A percentile compares a stretch with the other conserved stretches of the same genome.
Conservation (phyloP, 2,329 filamentous ascomycete species). For the Scytalidium lignicola region DNA sequence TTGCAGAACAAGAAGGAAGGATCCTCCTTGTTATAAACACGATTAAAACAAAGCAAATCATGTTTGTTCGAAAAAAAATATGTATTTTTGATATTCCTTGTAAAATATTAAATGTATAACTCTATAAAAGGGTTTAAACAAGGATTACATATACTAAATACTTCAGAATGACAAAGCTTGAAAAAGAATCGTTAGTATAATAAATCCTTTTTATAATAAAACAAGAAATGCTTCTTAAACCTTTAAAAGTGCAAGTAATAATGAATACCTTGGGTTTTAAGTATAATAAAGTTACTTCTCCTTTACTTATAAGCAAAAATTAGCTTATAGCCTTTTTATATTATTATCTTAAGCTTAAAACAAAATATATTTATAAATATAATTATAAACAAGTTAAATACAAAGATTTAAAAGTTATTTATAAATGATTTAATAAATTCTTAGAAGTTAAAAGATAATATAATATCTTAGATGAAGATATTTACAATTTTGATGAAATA, state of each 20-base stretch:
- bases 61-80: neutral
- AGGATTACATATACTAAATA: neutral
- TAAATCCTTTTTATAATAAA: neutral
- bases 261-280: neutral
- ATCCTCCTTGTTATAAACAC: neutral
- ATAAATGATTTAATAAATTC: too few relatives aligned
- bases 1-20: neutral
- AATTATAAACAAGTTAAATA: slow-evolving; percentile 16
- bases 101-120: neutral
- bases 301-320: neutral
- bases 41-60: neutral
- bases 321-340: neutral
- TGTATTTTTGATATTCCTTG: neutral
- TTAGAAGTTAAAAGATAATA: too few relatives aligned
- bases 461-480: too few relatives aligned
- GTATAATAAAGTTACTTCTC: neutral
- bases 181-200: neutral
- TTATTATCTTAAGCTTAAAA: neutral
- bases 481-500: too few relatives aligned
- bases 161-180: neutral
- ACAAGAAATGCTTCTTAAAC: neutral
- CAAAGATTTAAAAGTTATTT: too few relatives aligned
- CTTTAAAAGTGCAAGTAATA: neutral
- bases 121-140: neutral
- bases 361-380: slow-evolving; percentile 1